These are phyloP conservation scores for Solanum appendiculatum DNA, from an alignment of 257 asterid genomes.

Conservation along the genomic window DNA sequence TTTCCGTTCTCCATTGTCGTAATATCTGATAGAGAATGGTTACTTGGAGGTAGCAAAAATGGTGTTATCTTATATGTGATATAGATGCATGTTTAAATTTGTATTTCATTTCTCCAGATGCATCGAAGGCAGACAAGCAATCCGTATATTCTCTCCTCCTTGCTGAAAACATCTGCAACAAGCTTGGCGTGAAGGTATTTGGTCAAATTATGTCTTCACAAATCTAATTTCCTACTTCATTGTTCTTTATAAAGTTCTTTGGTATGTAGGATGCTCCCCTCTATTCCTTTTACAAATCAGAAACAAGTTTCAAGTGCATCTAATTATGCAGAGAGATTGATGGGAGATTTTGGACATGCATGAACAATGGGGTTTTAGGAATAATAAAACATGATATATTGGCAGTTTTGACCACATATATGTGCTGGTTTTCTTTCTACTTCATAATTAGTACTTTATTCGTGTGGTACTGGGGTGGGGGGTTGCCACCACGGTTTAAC, in stretches of 20 bases:
- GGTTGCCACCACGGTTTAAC: not conserved
- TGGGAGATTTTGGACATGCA: not conserved
- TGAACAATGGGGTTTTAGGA: not conserved
- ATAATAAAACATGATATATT: not conserved
- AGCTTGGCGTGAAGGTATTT: conserved; percentile 71
- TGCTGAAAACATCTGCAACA: conserved; percentile 80
- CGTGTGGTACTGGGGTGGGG: not conserved
- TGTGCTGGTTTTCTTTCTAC: not conserved
- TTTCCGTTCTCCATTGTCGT: conserved; percentile 78
- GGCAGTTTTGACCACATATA: not conserved
- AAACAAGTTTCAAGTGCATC: not conserved
- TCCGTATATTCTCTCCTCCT: conserved; percentile 89
- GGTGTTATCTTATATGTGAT: not conserved
- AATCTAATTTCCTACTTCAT: not conserved
- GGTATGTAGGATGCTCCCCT: not conserved
- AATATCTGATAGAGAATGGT: conserved; percentile 86
- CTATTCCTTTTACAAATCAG: not conserved
- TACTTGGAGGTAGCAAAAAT: conserved; percentile 63
- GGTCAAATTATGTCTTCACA: not conserved
- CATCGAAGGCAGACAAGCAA: conserved; percentile 82
- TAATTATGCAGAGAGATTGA: not conserved
- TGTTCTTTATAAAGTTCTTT: not conserved
- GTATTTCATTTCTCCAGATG: conserved; percentile 35
- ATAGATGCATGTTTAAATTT: not conserved
- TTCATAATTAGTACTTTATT: not conserved